A percentile compares a stretch with the other conserved stretches of the same genome.
These are phyloP conservation scores for Bisporella sp. DNA, from an alignment of 2,329 filamentous ascomycete genomes.

Conservation along the genomic window DNA sequence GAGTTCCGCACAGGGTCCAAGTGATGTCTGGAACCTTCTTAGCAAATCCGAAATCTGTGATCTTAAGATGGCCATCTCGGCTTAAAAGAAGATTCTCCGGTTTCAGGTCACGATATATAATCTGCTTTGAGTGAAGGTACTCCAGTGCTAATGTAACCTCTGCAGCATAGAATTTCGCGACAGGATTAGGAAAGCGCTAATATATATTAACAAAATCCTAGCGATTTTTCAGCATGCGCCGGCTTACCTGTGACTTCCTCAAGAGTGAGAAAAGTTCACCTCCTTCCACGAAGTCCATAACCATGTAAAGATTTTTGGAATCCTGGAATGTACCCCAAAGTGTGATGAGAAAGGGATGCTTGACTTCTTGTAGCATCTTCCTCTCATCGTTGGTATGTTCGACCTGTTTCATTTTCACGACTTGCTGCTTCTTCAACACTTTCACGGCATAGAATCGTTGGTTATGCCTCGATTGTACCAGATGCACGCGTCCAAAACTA, in stretches of 20 bases:
- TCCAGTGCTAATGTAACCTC: constrained; percentile 94
- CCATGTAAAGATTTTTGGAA: constrained; percentile 94
- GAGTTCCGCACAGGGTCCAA: constrained; percentile 96
- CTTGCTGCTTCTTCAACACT: constrained; percentile 95
- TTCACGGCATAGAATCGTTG: constrained; percentile 98
- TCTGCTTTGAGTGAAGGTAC: constrained; percentile 89
- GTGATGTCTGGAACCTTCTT: constrained; percentile 98
- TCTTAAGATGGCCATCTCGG: constrained; percentile 90
- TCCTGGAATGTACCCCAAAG: constrained; percentile 99
- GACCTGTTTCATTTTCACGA: constrained; percentile 99
- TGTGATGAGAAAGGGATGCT: constrained; percentile 96
- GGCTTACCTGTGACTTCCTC: constrained; percentile 74
- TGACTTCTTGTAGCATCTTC: constrained; percentile 91
- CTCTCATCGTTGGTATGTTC: constrained; percentile 99
- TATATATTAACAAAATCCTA: constrained; percentile 3
- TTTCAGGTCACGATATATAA: constrained; percentile 97
- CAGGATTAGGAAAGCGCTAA: constrained; percentile 94
- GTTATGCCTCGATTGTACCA: constrained; percentile 97
- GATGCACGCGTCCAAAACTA: constrained; percentile 91
- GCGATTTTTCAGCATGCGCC: not conserved
- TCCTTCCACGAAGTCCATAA: constrained; percentile 99
- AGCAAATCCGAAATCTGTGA: constrained; percentile 97
- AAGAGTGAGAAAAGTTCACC: constrained; percentile 94
- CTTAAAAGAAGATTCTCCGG: constrained; percentile 90
- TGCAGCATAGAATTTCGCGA: constrained; percentile 98